Evolutionary conservation across 2,329 filamentous ascomycete species (phyloP).

Genomic region (Botryosphaeria agaves): DNA sequence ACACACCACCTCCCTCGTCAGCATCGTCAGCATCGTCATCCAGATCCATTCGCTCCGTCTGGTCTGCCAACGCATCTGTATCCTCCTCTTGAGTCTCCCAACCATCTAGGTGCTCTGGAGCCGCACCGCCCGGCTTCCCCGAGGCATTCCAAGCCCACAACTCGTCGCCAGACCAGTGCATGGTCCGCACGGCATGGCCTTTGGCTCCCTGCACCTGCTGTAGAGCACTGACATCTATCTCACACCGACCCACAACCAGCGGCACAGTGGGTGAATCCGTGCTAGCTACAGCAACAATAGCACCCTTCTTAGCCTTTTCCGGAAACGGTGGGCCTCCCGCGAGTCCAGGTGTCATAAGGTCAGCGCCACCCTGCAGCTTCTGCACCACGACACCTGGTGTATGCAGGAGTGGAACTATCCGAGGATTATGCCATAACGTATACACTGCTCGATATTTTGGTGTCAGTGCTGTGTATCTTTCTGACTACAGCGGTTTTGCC

Average conservation of each 20-base stretch:
- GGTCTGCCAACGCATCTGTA: slow-evolving; percentile 18
- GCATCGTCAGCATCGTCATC: slow-evolving; percentile 26
- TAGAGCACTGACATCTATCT: slow-evolving; percentile 41
- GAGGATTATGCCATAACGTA: slow-evolving; percentile 46
- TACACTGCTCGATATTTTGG: slow-evolving; percentile 33
- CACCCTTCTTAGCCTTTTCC: slow-evolving; percentile 36
- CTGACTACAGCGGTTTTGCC: too few species aligned
- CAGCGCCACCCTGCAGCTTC: slow-evolving; percentile 46
- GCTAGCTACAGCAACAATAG: slow-evolving; percentile 46
- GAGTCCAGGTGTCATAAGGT: slow-evolving; percentile 52
- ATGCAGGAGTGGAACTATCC: slow-evolving; percentile 44
- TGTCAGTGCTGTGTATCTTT: too few species aligned
- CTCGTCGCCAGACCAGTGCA: slow-evolving; percentile 54
- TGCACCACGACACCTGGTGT: slow-evolving; percentile 43
- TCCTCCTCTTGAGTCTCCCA: slow-evolving; percentile 24
- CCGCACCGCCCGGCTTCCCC: slow-evolving; percentile 32
- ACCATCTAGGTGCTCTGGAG: slow-evolving; percentile 35
- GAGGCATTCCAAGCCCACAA: slow-evolving; percentile 45
- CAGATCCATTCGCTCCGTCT: slow-evolving; percentile 22
- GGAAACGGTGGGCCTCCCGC: slow-evolving; percentile 48
- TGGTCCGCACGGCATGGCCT: slow-evolving; percentile 45
- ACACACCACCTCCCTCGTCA: slow-evolving; percentile 28
- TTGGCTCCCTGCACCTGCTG: slow-evolving; percentile 40
- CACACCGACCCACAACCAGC: slow-evolving; percentile 45
- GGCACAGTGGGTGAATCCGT: slow-evolving; percentile 42